Evolutionary conservation across 2,329 filamentous ascomycete species (phyloP).

Genomic region (Macrophomina tecta): DNA sequence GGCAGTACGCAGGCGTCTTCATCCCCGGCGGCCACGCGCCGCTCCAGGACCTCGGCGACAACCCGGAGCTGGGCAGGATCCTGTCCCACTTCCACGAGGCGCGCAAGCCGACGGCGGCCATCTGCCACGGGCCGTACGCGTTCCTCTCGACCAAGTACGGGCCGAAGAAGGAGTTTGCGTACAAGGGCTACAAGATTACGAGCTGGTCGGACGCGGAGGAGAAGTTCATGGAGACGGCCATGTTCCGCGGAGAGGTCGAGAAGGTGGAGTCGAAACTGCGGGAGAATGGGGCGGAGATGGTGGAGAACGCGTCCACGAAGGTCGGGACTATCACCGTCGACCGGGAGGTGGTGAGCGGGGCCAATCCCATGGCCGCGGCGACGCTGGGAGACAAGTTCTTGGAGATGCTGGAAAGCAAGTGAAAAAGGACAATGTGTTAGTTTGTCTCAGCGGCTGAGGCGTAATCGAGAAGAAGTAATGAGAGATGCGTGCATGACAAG

Average conservation of each 20-base stretch:
- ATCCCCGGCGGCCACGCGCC: constrained; percentile 56
- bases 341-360: constrained; percentile 46
- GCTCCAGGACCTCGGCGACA: constrained; percentile 49
- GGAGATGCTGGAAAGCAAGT: constrained; percentile 37
- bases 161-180: constrained; percentile 46
- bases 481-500: not conserved
- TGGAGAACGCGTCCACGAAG: constrained; percentile 49
- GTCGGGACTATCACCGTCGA: constrained; percentile 52
- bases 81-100: constrained; percentile 48
- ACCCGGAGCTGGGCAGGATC: constrained; percentile 52
- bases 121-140: constrained; percentile 57
- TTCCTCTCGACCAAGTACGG: constrained; percentile 50
- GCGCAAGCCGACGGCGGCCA: constrained; percentile 52
- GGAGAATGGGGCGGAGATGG: constrained; percentile 52
- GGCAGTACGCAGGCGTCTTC: constrained; percentile 49
- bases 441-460: not conserved
- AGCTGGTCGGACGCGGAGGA: constrained; percentile 55
- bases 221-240: constrained; percentile 51
- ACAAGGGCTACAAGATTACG: constrained; percentile 55
- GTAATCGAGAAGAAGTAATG: not conserved
- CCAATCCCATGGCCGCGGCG: constrained; percentile 43
- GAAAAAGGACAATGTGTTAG: not conserved
- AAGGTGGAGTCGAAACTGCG: constrained; percentile 50
- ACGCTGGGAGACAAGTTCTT: constrained; percentile 42
- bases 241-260: constrained; percentile 50